These are phyloP conservation scores for Psilocybe cyanescens DNA, from an alignment of 768 basidiomycete species.

Conservation along the genomic window DNA sequence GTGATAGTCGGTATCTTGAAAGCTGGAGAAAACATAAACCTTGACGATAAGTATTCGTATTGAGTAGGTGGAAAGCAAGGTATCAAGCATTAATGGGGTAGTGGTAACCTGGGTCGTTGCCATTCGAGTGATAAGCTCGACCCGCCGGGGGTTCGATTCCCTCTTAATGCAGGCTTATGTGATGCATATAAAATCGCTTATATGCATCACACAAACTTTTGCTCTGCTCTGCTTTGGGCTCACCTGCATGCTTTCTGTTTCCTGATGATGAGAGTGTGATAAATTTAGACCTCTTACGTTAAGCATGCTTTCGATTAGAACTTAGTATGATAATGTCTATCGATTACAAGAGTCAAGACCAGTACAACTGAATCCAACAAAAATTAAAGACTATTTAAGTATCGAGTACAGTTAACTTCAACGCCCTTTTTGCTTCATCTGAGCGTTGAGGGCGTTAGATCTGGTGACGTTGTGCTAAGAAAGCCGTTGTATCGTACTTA, in stretches of 20 bases:
- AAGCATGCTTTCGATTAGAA: too few species aligned
- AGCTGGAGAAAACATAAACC: too few species aligned
- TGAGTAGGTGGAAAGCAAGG: neutral
- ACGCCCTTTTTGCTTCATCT: too few species aligned
- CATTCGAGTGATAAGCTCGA: conserved; percentile 43
- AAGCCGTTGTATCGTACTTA: neutral
- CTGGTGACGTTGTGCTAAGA: too few species aligned
- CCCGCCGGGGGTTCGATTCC: conserved; percentile 91
- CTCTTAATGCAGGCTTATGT: conserved; percentile 64
- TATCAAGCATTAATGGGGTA: conserved; percentile 16
- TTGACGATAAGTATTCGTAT: neutral
- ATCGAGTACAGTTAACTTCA: too few species aligned
- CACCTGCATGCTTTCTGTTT: neutral
- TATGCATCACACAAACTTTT: neutral
- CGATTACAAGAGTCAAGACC: too few species aligned
- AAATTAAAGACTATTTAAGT: too few species aligned
- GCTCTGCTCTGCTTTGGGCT: neutral
- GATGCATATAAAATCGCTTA: neutral
- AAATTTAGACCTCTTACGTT: neutral
- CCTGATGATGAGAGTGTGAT: too few species aligned
- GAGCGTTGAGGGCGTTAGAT: too few species aligned
- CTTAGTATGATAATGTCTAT: too few species aligned
- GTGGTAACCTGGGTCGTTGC: conserved; percentile 17
- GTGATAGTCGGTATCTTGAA: too few species aligned
- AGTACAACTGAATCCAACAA: too few species aligned